Base-by-base conservation (phyloP, 352 stramenopile genomes). In the Phytophthora nicotianae region DNA sequence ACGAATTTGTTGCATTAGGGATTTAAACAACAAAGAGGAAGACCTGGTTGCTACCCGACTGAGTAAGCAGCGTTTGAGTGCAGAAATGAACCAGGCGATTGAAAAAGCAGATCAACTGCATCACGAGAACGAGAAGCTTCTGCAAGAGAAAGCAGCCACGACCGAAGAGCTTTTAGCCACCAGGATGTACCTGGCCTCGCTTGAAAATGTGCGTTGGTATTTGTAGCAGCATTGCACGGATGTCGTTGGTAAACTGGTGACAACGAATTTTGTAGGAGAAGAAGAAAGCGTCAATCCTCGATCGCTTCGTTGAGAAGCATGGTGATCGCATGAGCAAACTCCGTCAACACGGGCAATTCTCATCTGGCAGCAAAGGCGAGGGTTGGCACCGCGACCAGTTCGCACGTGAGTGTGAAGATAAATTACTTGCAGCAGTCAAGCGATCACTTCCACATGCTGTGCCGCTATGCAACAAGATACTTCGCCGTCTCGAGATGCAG, bases 271-370 rank as follows among this genome's bases (percentile, higher is more conserved):
- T 26, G 32, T n/a, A 87, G 72, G 83, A 90, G 43, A 80, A 90
- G 50, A 84, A 85, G 61, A 89, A 90, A 52, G 79, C 81, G 14
- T 77, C 81, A 9, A 83, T 94, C n/a, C 72, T 92, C 9, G 81
- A 92, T 47, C 67, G 68, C 23, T 94, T 94, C 60, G 79, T 94
- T 35, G 70, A 85, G 56, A 94, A 94, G 53, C 85, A 94, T 23
- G 85, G 85, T 17, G 76, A 90, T 45, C 79, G 80, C 37, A 89
- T 91, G 78, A 78, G 66, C 27, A 77, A 75, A 37, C 21, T 86
- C 11, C 69, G 67, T 7, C 48, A 59, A 19, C 27, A 63, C 17
- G 64, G 60, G 17, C 50, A 58, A 37, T 55, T 42, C 4, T 59
- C 35, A 21, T 40, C 26, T 19, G 21, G 17, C 8, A n/a, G 2